phyloP scores from a whole-genome alignment of 192 early-diverging fungal species.

The Coemansia sp. region DNA sequence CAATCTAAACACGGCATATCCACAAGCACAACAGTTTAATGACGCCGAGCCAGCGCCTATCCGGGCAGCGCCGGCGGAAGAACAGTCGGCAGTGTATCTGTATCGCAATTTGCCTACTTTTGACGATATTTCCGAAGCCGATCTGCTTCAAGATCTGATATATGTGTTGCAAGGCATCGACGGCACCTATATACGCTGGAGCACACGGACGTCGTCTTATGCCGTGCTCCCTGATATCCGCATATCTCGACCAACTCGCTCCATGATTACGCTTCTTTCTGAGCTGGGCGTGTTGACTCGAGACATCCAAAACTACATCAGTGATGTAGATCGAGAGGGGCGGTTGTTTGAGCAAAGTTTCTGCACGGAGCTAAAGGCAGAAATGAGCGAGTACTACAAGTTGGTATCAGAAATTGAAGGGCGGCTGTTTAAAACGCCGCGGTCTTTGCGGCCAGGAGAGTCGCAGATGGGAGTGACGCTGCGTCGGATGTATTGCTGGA shows the following conservation, averaged over 20 bases:
- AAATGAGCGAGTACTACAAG: conserved; percentile 81
- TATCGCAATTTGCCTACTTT: conserved; percentile 33
- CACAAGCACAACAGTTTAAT: conserved; percentile 9
- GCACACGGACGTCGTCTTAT: conserved; percentile 53
- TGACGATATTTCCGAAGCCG: conserved; percentile 58
- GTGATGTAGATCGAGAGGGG: conserved; percentile 20
- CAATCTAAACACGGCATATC: neutral
- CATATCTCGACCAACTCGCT: conserved; percentile 58
- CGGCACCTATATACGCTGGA: conserved; percentile 76
- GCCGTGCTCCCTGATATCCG: conserved; percentile 55
- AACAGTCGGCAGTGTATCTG: conserved; percentile 2
- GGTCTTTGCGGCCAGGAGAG: conserved; percentile 36
- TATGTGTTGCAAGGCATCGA: conserved; percentile 94
- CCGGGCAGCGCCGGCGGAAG: neutral
- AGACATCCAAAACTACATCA: conserved; percentile 60
- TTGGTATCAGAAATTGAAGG: conserved; percentile 83
- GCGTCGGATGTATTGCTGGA: conserved; percentile 85
- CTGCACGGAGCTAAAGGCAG: conserved; percentile 72
- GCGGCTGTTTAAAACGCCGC: conserved; percentile 59
- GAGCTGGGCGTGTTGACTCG: conserved; percentile 81
- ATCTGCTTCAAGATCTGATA: conserved; percentile 79
- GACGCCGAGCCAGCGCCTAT: neutral
- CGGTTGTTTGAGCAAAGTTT: conserved; percentile 66
- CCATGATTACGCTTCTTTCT: conserved; percentile 62
- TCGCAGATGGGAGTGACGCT: conserved; percentile 66